Base-by-base conservation (phyloP, 768 basidiomycete genomes). In the Leucogyrophana mollusca region DNA sequence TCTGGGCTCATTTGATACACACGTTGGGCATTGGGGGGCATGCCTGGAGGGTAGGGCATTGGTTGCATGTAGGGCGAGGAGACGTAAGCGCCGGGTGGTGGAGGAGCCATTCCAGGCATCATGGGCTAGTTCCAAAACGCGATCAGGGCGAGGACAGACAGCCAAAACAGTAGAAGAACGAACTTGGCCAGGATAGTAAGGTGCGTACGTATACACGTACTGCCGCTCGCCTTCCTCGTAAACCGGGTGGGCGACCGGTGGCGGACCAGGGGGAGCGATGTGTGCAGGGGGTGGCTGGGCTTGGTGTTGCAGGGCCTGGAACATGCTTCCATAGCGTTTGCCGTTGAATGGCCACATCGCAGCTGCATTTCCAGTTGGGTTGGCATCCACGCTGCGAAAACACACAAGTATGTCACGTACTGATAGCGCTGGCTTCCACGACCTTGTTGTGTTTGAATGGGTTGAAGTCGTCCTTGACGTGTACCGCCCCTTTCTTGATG, bases 391-490 rank as follows among this genome's bases (percentile, higher is more conserved):
- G 27, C 27, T 13, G 27, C 14, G 39, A 47, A 16, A 14, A 14
- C 14, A 20, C n/a, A 27, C 7, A 33, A 20, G 18, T 9, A 35
- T 21, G 20, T 16, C 21, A 79, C 92, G 56, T 62, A 94, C 93
- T 67, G 52, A 91, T 78, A 59, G 81, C 76, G 20, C 78, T 67
- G 6, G 93, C 80, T 44, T 90, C 90, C 7, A 73, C 78, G 21
- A 93, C 83, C 63, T 90, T 90, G 60, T 80, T 79, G 57, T 86
- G 81, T 69, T 90, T 91, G 80, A 95, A 96, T 13, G 95, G 94
- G 64, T 94, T 96, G 63, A 99, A 99, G 61, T 97, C 95, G 56
- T 96, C 92, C 70, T 95, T 91, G 66, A 95, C 80, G 61, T 91
- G 87, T 27, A 94, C 86, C 3, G 77, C 59, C 44, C 75, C 78